Evolutionary conservation across 768 basidiomycete genomes (phyloP), one percentile per base, ranked within the genome.

Genomic region (Leccinellum rugosiceps): DNA sequence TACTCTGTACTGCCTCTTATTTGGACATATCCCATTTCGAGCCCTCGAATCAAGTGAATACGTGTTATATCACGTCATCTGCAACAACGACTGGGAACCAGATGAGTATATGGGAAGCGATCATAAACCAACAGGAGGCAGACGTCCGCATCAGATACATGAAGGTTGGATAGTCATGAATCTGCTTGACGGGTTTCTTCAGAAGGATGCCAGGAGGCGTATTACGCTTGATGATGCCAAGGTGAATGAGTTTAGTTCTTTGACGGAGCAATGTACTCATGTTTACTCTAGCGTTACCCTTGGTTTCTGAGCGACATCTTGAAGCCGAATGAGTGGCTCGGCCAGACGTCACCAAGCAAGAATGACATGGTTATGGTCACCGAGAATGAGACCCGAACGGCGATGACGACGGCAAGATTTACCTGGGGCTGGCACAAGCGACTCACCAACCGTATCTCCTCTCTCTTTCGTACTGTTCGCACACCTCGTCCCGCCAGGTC

Each of bases 1-100:
- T 30, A 99, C 97, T 2, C 78, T 98, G 5, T 98, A 93, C 74
- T 96, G 94, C 68, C 82, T 98, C 47, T 80, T 98, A 2, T 98
- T 96, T 62, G 97, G 94, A 10, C 77, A 76, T 55, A 83, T 88
- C 2, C 96, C 96, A 2, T 98, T 94, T 72, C 75, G 77, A 30
- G 81, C 81, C 1, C 70, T 75, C n/a, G 74, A 70, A 50, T 73
- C 73, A 14, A 82, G 78, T 45, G 91, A 94, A 72, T 97, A 83
- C 70, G 80, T 80, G 54, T 74, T 97, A 52, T 96, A 94, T 73
- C 76, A 83, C 53, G 79, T 87, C 47, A 95, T 97, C 30, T 87
- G 90, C 59, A 84, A 84, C 48, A 78, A 81, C 28, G 87, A 92
- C 63, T 94, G 92, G 81, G 71, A 76, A 10, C 80, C 89, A 1